These are phyloP conservation scores for Sporobolomyces phaffii DNA, from an alignment of 768 basidiomycete species.

Conservation along the genomic window DNA sequence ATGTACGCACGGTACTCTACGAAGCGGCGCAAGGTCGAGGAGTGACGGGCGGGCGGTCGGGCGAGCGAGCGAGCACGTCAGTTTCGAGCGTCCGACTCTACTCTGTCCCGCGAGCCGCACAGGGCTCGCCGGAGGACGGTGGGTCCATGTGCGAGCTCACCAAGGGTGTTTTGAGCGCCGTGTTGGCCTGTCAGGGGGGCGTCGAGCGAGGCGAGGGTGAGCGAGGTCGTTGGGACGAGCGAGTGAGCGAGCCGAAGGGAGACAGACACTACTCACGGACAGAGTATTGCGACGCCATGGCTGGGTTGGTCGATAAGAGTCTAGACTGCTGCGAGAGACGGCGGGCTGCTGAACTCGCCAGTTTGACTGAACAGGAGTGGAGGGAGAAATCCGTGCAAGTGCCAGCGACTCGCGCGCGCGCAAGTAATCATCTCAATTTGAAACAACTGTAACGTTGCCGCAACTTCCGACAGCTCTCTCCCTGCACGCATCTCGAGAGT, in stretches of 20 bases:
- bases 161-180: slow-evolving; percentile 87
- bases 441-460: no score
- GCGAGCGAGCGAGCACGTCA: slow-evolving; percentile 39
- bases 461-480: no score
- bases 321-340: slow-evolving; percentile 21
- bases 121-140: background rate
- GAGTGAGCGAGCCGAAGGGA: background rate
- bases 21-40: slow-evolving; percentile 26
- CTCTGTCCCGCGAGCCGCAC: background rate
- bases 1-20: slow-evolving; percentile 96
- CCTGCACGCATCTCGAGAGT: no score
- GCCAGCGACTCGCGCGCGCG: no score
- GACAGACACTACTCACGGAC: slow-evolving; percentile 11
- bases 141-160: slow-evolving; percentile 50
- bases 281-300: slow-evolving; percentile 29
- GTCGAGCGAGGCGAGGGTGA: background rate
- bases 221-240: slow-evolving; percentile 5
- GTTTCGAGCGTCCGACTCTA: background rate
- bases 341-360: slow-evolving; percentile 18
- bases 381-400: background rate
- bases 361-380: background rate
- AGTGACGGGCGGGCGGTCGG: background rate
- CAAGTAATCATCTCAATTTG: no score
- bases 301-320: slow-evolving; percentile 1
- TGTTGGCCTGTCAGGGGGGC: slow-evolving; percentile 59